Evolutionary conservation across 257 asterid genomes (phyloP).

Genomic region (Gentiana dahurica): DNA sequence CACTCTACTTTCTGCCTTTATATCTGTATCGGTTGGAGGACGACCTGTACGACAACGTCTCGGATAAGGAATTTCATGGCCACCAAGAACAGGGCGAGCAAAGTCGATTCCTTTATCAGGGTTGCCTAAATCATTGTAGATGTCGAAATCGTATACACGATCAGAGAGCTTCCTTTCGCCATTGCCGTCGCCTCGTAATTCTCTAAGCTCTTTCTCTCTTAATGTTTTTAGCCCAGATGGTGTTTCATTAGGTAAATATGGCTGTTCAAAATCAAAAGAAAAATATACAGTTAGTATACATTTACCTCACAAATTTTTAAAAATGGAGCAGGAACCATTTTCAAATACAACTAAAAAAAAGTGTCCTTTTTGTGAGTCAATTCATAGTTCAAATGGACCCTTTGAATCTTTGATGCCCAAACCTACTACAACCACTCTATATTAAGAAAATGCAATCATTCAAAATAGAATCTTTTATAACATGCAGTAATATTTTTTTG

Average conservation of each 20-base stretch:
- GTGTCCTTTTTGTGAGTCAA: no score
- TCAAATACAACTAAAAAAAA: no score
- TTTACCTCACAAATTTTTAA: no score
- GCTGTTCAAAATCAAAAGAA: constrained; percentile 31
- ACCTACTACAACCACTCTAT: no score
- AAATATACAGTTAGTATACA: no score
- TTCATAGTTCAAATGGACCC: no score
- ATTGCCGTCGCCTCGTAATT: constrained; percentile 70
- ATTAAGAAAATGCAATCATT: no score
- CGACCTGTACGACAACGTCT: constrained; percentile 95
- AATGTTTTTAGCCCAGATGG: constrained; percentile 73
- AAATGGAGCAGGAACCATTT: no score
- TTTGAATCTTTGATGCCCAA: no score
- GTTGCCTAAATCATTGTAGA: constrained; percentile 87
- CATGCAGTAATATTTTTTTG: no score
- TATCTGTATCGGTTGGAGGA: constrained; percentile 60
- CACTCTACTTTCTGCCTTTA: constrained; percentile 68
- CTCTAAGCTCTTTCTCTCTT: constrained; percentile 72
- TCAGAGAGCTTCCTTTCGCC: constrained; percentile 72
- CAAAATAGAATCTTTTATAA: no score
- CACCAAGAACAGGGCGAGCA: constrained; percentile 78
- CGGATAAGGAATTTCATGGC: constrained; percentile 60
- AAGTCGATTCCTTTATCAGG: constrained; percentile 79
- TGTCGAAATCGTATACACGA: constrained; percentile 72
- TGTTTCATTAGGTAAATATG: constrained; percentile 80